Conservation (phyloP, 169 alveolate species). For the Miamiensis avidus region DNA sequence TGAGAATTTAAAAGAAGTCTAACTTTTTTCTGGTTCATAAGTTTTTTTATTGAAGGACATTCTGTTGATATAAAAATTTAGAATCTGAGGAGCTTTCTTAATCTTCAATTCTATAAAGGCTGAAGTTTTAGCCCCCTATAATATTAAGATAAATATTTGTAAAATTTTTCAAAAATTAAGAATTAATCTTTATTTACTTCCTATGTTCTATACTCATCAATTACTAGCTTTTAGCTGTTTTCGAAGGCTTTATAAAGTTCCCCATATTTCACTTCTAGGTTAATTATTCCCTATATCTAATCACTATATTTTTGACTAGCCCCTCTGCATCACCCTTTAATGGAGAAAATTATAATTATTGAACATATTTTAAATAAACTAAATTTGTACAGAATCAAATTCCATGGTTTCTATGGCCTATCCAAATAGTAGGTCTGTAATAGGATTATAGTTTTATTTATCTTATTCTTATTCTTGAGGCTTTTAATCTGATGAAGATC, state of each 20-base stretch:
- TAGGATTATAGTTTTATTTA: constrained; percentile 1
- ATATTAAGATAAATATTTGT: neutral
- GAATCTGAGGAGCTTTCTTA: constrained; percentile 16
- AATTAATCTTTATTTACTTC: neutral
- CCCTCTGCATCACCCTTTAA: neutral
- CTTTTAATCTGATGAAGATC: neutral
- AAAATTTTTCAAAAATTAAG: neutral
- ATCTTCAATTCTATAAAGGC: constrained; percentile 11
- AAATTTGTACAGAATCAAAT: neutral
- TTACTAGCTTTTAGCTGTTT: constrained; percentile 3
- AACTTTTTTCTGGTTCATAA: neutral
- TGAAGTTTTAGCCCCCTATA: constrained; percentile 1
- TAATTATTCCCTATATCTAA: constrained; percentile 5
- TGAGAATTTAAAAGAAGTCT: neutral
- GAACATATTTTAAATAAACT: neutral
- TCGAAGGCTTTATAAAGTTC: constrained; percentile 10
- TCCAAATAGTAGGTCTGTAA: constrained; percentile 16
- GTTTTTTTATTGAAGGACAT: constrained; percentile 2
- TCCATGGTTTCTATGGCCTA: neutral
- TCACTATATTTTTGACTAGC: constrained; percentile 6
- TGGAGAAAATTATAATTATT: too few relatives aligned
- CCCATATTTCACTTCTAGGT: constrained; percentile 16
- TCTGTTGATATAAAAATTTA: constrained; percentile 19
- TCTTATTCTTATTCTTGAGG: neutral
- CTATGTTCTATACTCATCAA: constrained; percentile 6